Conservation (phyloP, 2,329 filamentous ascomycete species). For the Hymenoscyphus linearis region DNA sequence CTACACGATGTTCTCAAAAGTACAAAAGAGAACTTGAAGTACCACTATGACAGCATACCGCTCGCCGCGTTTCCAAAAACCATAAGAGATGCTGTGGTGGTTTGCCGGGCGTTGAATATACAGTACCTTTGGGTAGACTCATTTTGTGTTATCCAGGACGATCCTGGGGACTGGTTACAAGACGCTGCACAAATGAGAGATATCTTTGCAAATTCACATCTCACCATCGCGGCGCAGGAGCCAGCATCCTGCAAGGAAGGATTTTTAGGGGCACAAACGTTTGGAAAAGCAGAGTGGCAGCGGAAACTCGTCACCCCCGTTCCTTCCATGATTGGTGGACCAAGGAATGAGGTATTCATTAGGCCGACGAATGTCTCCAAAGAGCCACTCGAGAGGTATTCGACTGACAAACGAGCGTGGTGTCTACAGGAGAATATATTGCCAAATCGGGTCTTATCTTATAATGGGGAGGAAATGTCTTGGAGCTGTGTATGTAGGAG, state of each 20-base stretch:
- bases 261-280: constrained; percentile 3
- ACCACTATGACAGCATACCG: not conserved
- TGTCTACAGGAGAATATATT: constrained; percentile 5
- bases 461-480: constrained; percentile 8
- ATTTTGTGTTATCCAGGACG: constrained; percentile 27
- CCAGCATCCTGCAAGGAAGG: constrained; percentile 5
- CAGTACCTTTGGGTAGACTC: constrained; percentile 13
- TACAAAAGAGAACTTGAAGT: not conserved
- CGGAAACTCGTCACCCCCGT: not conserved
- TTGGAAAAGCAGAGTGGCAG: constrained; percentile 1
- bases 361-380: not conserved
- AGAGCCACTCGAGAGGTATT: not conserved
- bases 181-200: constrained; percentile 22
- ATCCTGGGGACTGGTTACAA: constrained; percentile 21
- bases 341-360: not conserved
- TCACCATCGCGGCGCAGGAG: constrained; percentile 18
- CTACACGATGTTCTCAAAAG: constrained; percentile 1
- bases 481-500: constrained; percentile 3
- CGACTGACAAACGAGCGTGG: constrained; percentile 1
- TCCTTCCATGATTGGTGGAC: not conserved
- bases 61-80: not conserved
- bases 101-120: not conserved
- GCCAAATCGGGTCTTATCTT: constrained; percentile 2
- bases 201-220: constrained; percentile 22
- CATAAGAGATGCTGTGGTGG: not conserved